A percentile compares a stretch with the other conserved stretches of the same genome.
phyloP scores from a whole-genome alignment of 2,329 filamentous ascomycete genomes.

The Beauveria rudraprayagi region DNA sequence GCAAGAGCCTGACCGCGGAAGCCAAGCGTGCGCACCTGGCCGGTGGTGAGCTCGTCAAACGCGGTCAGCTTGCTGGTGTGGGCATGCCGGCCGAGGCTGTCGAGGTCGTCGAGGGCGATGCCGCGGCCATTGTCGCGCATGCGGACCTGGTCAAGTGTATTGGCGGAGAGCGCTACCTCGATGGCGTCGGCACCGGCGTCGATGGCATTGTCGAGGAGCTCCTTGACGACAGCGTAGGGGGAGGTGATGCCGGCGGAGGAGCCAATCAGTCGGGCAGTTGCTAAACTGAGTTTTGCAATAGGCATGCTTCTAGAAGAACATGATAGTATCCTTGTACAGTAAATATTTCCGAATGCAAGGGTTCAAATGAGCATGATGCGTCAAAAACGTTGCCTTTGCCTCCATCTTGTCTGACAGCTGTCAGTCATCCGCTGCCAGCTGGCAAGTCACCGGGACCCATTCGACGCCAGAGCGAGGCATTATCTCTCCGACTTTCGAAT shows the following conservation, averaged over 20 bases:
- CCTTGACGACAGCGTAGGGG: constrained; percentile 59
- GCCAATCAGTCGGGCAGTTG: constrained; percentile 48
- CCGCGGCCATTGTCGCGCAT: constrained; percentile 69
- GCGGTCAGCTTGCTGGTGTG: constrained; percentile 65
- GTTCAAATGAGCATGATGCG: not conserved
- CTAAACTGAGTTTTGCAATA: constrained; percentile 41
- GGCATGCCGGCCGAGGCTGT: constrained; percentile 53
- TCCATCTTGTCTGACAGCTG: not conserved
- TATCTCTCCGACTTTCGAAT: not conserved
- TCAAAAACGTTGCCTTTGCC: not conserved
- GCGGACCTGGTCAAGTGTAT: constrained; percentile 61
- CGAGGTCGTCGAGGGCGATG: constrained; percentile 54
- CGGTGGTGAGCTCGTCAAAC: constrained; percentile 51
- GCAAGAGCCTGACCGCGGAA: constrained; percentile 71
- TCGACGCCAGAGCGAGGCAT: not conserved
- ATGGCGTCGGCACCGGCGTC: constrained; percentile 62
- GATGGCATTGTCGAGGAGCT: constrained; percentile 69
- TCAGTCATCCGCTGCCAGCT: not conserved
- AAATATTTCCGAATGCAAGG: not conserved
- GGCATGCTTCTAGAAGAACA: constrained; percentile 29
- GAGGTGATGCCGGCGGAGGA: constrained; percentile 53
- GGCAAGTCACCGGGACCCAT: not conserved
- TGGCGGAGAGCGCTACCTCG: constrained; percentile 54
- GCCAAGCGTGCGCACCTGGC: constrained; percentile 56
- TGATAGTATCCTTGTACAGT: not conserved